These are phyloP conservation scores for Microstegium vimineum DNA, from an alignment of 176 grass and related monocot genomes.

Conservation along the genomic window DNA sequence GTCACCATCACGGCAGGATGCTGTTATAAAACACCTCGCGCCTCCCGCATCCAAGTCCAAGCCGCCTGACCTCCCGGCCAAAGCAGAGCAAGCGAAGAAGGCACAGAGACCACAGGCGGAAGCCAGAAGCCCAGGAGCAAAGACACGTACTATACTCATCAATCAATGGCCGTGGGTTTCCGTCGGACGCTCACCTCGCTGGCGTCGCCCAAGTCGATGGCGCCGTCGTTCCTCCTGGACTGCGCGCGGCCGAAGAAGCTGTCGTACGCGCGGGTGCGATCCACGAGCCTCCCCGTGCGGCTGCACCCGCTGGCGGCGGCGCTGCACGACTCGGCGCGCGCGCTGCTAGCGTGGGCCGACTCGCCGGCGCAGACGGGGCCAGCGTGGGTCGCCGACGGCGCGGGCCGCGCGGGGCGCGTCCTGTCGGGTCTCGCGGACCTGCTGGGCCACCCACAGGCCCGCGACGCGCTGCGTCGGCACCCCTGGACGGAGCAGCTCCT, in stretches of 20 bases:
- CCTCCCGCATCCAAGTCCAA: neutral
- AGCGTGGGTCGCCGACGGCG: constrained; percentile 41
- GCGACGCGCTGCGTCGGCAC: constrained; percentile 42
- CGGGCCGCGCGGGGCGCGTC: neutral
- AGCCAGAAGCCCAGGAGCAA: neutral
- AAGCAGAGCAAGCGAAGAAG: neutral
- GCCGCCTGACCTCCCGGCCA: too few species aligned
- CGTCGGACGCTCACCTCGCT: constrained; percentile 39
- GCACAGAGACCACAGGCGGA: too few species aligned
- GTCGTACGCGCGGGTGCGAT: constrained; percentile 42
- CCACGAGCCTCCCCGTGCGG: constrained; percentile 53
- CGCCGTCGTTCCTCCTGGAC: constrained; percentile 41
- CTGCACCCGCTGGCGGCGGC: constrained; percentile 50
- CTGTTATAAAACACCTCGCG: constrained; percentile 37
- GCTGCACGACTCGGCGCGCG: constrained; percentile 42
- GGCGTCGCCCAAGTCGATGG: constrained; percentile 25
- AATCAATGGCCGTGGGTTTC: constrained; percentile 53
- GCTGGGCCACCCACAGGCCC: constrained; percentile 52
- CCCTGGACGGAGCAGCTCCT: constrained; percentile 51
- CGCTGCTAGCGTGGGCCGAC: constrained; percentile 34
- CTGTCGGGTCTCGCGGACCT: constrained; percentile 33
- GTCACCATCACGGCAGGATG: constrained; percentile 8
- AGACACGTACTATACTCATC: neutral
- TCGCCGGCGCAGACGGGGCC: constrained; percentile 8
- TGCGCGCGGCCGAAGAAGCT: constrained; percentile 60